Percentiles rank a stretch among this genome's conserved stretches.
These are phyloP conservation scores for Colletotrichum sidae DNA, from an alignment of 2,329 filamentous ascomycete species.

Conservation along the genomic window DNA sequence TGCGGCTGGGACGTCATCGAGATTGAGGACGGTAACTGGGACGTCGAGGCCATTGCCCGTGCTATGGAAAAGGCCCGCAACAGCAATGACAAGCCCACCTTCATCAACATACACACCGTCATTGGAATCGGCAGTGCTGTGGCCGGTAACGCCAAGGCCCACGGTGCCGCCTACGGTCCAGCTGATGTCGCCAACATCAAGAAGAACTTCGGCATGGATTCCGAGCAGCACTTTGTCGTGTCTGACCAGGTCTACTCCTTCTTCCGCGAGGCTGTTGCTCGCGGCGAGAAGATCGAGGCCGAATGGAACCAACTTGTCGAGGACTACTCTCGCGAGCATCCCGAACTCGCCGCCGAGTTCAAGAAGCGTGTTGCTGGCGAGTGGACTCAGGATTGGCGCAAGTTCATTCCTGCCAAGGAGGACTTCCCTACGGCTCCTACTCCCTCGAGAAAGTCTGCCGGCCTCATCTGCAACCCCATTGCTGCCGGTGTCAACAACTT, in stretches of 20 bases:
- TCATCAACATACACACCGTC: conserved; percentile 69
- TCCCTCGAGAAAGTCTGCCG: conserved; percentile 61
- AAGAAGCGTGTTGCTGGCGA: conserved; percentile 59
- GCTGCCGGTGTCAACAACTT: conserved; percentile 59
- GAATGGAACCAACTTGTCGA: conserved; percentile 59
- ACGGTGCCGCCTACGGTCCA: conserved; percentile 67
- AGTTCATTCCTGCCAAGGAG: conserved; percentile 58
- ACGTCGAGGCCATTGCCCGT: conserved; percentile 57
- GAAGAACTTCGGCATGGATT: conserved; percentile 47
- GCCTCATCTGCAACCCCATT: conserved; percentile 62
- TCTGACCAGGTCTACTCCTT: conserved; percentile 61
- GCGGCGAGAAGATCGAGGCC: conserved; percentile 57
- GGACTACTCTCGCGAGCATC: conserved; percentile 56
- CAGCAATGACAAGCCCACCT: conserved; percentile 61
- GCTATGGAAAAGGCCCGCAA: conserved; percentile 58
- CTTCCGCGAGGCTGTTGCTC: conserved; percentile 58
- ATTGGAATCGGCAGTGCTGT: conserved; percentile 64
- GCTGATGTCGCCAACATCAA: conserved; percentile 60
- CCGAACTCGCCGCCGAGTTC: conserved; percentile 63
- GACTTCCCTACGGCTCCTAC: conserved; percentile 59
- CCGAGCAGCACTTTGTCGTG: conserved; percentile 50
- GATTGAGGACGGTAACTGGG: conserved; percentile 63
- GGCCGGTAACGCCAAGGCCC: conserved; percentile 64
- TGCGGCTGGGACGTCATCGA: conserved; percentile 68
- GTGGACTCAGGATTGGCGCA: conserved; percentile 60